A percentile compares a stretch with the other conserved stretches of the same genome.
phyloP scores from a whole-genome alignment of 768 basidiomycete genomes.

The Hemileccinum rubropunctum region DNA sequence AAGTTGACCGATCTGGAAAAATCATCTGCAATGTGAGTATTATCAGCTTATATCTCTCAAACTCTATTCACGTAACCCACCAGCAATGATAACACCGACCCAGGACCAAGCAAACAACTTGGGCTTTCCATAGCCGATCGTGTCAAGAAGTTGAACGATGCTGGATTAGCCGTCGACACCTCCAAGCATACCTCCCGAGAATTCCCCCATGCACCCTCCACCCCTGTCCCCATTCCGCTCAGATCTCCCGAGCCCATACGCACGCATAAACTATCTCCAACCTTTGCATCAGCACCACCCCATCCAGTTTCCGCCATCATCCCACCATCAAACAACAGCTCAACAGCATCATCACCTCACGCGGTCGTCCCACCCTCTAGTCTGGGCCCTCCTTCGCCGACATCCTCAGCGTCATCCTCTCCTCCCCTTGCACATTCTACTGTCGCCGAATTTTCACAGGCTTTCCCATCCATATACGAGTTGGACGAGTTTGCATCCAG shows the following conservation, averaged over 20 bases:
- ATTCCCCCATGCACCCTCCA: conserved; percentile 37
- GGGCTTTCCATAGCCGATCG: conserved; percentile 82
- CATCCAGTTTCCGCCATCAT: conserved; percentile 12
- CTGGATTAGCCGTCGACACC: conserved; percentile 60
- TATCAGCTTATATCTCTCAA: conserved; percentile 6
- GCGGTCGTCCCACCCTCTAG: conserved; percentile 67
- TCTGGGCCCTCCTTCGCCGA: conserved; percentile 74
- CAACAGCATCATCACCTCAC: conserved; percentile 49
- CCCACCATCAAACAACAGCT: conserved; percentile 27
- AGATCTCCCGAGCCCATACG: conserved; percentile 31
- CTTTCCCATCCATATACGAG: conserved; percentile 80
- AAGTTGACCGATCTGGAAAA: conserved; percentile 46
- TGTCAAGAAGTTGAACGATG: conserved; percentile 68
- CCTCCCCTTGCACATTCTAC: conserved; percentile 42
- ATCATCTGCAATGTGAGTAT: conserved; percentile 30
- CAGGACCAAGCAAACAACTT: conserved; percentile 40
- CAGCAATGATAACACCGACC: conserved; percentile 20
- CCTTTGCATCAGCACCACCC: conserved; percentile 30
- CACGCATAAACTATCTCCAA: conserved; percentile 40
- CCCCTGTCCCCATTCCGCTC: conserved; percentile 21
- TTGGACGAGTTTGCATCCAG: conserved; percentile 54
- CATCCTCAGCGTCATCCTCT: conserved; percentile 66
- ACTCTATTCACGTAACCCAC: conserved; percentile 10
- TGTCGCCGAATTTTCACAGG: conserved; percentile 56
- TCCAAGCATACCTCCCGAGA: conserved; percentile 61